Base-by-base conservation (phyloP, 345 rosid genomes). In the Salix dunnii region DNA sequence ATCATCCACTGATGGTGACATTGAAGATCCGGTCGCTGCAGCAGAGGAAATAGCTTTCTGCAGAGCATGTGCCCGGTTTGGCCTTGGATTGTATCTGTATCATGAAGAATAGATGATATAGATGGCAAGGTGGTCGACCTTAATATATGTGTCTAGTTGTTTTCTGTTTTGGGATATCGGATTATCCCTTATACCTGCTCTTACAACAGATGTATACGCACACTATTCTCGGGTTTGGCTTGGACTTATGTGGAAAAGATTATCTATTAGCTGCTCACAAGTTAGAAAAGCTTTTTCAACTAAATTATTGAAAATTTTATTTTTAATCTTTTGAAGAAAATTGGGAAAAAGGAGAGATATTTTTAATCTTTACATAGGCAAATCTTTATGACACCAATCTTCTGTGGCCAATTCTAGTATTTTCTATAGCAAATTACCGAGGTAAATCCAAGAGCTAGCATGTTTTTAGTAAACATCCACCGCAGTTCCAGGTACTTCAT, bases 21-120 rank as follows among this genome's bases (percentile, higher is more conserved):
- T 78, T 14, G 83, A 42, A 6, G 98, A 95, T 82, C 97, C 91
- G 14, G 99, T 95, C 76, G 81, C 96, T 75, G 91, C 92, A 65
- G 99, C 99, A 2, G 99, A 95, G 85, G 99, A 93, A 88, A 90
- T 90, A 67, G 98, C 99, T 51, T 95, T 93, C 84, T 91, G 99
- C 90, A 90, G 89, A 72, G 97, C 96, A 7, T 95, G 99, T 82
- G 96, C 99, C 51, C 90, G 97, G 70, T 93, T 95, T 78, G 99
- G 99, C 60, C 97, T 95, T 53, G 99, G 99, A 79, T 82, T 95
- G 85, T 90, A 95, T 77, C 88, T 95, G 13, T 93, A 90, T 79
- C 98, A 93, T 70, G 98, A 91, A 84, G 84, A 90, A 69, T 89
- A 90, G 87, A 78, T 72, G 23, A 68, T 6, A 23, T 13, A 65